Base-by-base conservation (phyloP, 140 eudicot species). In the Cichorium intybus region DNA sequence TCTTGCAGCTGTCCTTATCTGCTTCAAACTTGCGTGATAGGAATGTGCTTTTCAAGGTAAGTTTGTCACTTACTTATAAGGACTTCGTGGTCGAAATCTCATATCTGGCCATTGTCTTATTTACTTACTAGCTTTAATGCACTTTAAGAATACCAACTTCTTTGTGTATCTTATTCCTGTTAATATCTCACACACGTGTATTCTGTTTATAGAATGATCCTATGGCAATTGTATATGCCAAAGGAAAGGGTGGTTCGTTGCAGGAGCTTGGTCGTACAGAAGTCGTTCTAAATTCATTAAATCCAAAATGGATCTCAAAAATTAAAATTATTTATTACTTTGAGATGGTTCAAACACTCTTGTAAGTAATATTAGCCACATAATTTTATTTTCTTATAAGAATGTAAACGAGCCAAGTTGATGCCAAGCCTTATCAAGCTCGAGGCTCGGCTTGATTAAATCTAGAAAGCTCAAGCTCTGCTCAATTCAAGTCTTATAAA, bases 211-310 rank as follows among this genome's bases (percentile, higher is more conserved):
- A 89, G 95, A 89, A 95, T 74, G 97, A 89, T 79, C 97, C 97
- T 52, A 81, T 85, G 79, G 95, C 83, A 18, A 80, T 85, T 51
- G 72, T 85, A 56, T 89, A 75, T 68, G 60, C 65, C 45, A 89
- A 78, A 83, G 82, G 77, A 83, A 76, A 69, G 56, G 88, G 83
- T n/a, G 92, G 89, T 58, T 28, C 79, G 16, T 79, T 91, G 52
- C 87, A 82, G 75, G 98, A 91, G 83, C 72, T 87, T 80, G 95
- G 85, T 0, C 92, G 98, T 17, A 87, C 98, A 37, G 95, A 91
- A 87, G 92, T 88, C 33, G 82, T 87, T 23, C 26, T 80, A 60
- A 91, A 91, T 70, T 84, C 96, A 31, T 69, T 91, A 66, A 77
- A 72, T 75, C 98, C 96, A 55, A 77, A 72, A 46, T 91, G 96